Base-by-base conservation (phyloP, 345 rosid species). In the Lenwebbia sp. region DNA sequence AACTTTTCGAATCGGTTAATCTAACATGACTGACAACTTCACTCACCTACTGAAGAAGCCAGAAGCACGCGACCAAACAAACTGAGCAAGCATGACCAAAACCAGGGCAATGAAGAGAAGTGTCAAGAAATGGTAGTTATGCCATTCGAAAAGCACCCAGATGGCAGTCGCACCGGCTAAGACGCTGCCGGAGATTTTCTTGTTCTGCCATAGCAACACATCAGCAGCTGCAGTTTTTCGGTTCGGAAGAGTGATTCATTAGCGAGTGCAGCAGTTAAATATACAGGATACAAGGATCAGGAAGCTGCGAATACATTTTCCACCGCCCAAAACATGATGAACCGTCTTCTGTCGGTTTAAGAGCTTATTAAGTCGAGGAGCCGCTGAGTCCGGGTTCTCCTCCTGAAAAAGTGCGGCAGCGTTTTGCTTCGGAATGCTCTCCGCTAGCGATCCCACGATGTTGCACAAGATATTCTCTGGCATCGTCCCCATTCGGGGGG, bases 71-170 rank as follows among this genome's bases (percentile, higher is more conserved):
- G 88, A 86, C 98, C 99, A 97, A 82, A 95, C 54, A 90, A 95
- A 91, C 82, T 97, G 99, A 5, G 87, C 94, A 83, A 96, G 89
- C 99, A 97, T 90, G 86, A 93, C 96, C 84, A 97, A 95, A 91
- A 91, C 90, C 88, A 97, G 85, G 57, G 86, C 93, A 85, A 94
- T 90, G 88, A 90, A 95, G n/a, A 94, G 84, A 25, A 97, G 93
- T 86, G 94, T 90, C 62, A 96, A 88, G 62, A 96, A 91, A 90
- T 96, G 94, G 91, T 94, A 96, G 87, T 95, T 94, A 60, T 95
- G 95, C 96, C 97, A 96, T 89, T 96, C 99, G 86, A 96, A 94
- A 70, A 96, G 94, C 87, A 92, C 90, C 99, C 99, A 96, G 83
- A 95, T 56, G 84, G 93, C 92, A 8, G 99, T 96, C 52, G 99